A percentile compares a stretch with the other conserved stretches of the same genome.
Evolutionary conservation across 257 asterid genomes (phyloP).

Genomic region (Scutellaria galericulata): DNA sequence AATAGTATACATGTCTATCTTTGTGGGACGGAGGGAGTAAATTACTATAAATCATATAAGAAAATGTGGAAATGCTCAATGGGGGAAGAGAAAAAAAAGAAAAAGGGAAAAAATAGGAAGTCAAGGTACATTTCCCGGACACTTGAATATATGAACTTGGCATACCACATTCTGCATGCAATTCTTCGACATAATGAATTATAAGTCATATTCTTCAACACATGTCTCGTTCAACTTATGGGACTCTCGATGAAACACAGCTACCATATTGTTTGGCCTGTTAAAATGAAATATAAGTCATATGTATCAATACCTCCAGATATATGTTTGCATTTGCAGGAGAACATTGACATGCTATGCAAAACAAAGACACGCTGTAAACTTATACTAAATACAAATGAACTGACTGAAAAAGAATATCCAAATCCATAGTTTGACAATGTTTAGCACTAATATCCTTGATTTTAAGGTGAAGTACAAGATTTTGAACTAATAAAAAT

Average conservation of each 20-base stretch:
- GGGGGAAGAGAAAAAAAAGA: neutral
- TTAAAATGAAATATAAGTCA: constrained; percentile 22
- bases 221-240: constrained; percentile 83
- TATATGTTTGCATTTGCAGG: neutral
- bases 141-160: constrained; percentile 12
- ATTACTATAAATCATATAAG: constrained; percentile 20
- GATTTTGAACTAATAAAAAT: neutral
- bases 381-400: neutral
- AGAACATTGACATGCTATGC: neutral
- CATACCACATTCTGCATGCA: constrained; percentile 90
- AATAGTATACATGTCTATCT: too few relatives aligned
- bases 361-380: neutral
- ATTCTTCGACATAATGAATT: constrained; percentile 66
- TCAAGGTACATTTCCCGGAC: constrained; percentile 8
- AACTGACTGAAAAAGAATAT: too few relatives aligned
- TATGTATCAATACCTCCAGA: constrained; percentile 19
- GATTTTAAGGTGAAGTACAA: too few relatives aligned
- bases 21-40: too few relatives aligned
- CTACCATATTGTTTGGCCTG: constrained; percentile 85
- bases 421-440: too few relatives aligned
- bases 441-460: too few relatives aligned
- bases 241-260: constrained; percentile 85
- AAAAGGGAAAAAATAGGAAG: constrained; percentile 7
- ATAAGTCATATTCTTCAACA: constrained; percentile 79
- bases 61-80: constrained; percentile 5